These are phyloP conservation scores for Anisodus acutangulus DNA, from an alignment of 257 asterid species.

Conservation along the genomic window DNA sequence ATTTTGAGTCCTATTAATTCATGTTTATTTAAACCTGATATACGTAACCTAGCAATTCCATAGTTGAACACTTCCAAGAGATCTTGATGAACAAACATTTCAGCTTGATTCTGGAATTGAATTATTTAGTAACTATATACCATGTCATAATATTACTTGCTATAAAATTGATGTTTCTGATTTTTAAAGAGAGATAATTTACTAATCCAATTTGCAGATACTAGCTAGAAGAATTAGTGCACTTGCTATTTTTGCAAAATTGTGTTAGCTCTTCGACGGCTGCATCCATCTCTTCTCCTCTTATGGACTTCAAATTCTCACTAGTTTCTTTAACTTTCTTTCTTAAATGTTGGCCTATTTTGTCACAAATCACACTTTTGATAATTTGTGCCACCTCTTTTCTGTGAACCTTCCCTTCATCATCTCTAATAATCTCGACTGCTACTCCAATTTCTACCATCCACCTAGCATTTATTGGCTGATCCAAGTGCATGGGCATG, in stretches of 20 bases:
- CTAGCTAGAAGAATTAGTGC: neutral
- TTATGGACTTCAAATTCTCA: neutral
- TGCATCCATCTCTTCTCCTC: slow-evolving; percentile 11
- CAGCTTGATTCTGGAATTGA: too few species aligned
- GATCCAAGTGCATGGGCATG: slow-evolving; percentile 19
- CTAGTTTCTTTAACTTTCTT: slow-evolving; percentile 1
- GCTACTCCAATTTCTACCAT: slow-evolving; percentile 16
- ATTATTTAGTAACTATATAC: too few species aligned
- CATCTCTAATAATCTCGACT: neutral
- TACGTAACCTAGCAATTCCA: too few species aligned
- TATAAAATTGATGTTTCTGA: too few species aligned
- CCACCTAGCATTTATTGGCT: slow-evolving; percentile 8
- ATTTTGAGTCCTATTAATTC: too few species aligned
- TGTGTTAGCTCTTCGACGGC: neutral
- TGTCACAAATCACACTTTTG: neutral
- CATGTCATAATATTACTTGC: too few species aligned
- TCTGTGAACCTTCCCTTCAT: slow-evolving; percentile 3
- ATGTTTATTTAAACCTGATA: too few species aligned
- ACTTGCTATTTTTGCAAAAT: slow-evolving; percentile 25
- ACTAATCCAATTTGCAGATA: too few species aligned
- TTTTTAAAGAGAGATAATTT: too few species aligned
- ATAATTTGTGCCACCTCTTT: neutral
- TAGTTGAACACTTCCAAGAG: too few species aligned
- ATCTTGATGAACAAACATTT: too few species aligned
- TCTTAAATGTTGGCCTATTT: neutral